These are phyloP conservation scores for Serendipita vermifera DNA, from an alignment of 768 basidiomycete species.

Conservation along the genomic window DNA sequence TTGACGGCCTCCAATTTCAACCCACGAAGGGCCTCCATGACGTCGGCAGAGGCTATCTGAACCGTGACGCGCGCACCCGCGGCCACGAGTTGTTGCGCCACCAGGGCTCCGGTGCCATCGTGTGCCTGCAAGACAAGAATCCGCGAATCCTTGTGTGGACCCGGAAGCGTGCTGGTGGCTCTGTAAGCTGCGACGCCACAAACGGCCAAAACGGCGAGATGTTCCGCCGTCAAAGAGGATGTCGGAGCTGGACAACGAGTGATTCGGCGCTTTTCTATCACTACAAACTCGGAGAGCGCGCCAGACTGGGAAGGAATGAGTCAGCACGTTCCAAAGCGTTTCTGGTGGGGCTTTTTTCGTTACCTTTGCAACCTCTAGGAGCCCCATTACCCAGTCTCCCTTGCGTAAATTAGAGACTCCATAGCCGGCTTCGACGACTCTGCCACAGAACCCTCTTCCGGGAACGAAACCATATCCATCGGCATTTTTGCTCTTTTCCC, in stretches of 20 bases:
- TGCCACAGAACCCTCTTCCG: conserved; percentile 75
- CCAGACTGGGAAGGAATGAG: conserved; percentile 43
- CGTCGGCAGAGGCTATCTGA: conserved; percentile 37
- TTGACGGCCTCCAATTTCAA: conserved; percentile 74
- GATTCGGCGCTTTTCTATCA: conserved; percentile 65
- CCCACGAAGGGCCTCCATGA: conserved; percentile 35
- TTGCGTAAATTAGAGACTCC: conserved; percentile 54
- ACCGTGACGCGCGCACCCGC: conserved; percentile 65
- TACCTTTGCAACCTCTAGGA: conserved; percentile 72
- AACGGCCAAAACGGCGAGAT: conserved; percentile 68
- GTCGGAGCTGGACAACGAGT: conserved; percentile 43
- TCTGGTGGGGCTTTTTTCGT: conserved; percentile 20
- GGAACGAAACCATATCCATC: conserved; percentile 56
- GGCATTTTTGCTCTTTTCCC: conserved; percentile 26
- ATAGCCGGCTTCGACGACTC: conserved; percentile 72
- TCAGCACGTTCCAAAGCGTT: conserved; percentile 10
- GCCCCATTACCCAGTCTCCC: conserved; percentile 80
- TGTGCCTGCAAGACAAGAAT: conserved; percentile 62
- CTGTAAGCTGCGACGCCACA: conserved; percentile 73
- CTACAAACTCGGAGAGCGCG: conserved; percentile 78
- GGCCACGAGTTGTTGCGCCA: conserved; percentile 59
- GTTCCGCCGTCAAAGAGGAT: conserved; percentile 39
- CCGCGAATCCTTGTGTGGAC: conserved; percentile 22
- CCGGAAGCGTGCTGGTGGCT: conserved; percentile 56
- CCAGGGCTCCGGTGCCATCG: conserved; percentile 62